These are phyloP conservation scores for Emergomyces orientalis DNA, from an alignment of 2,329 filamentous ascomycete genomes.

Conservation along the genomic window DNA sequence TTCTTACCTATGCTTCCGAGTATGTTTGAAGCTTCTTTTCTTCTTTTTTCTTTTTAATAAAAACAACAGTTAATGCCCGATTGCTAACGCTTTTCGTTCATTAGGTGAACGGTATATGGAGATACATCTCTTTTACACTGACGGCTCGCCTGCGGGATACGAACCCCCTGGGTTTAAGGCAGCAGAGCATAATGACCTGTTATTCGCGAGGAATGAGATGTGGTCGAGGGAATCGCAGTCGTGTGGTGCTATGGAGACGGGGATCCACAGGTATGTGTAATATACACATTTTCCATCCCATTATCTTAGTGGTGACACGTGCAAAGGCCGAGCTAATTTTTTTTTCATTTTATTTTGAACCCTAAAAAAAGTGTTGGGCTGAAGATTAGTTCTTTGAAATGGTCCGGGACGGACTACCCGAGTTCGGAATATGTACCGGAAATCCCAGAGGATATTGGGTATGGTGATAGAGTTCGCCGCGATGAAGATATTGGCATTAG, in stretches of 20 bases:
- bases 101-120: constrained; percentile 34
- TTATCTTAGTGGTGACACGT: not conserved
- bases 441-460: constrained; percentile 26
- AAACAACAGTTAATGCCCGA: not conserved
- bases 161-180: constrained; percentile 35
- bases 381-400: constrained; percentile 28
- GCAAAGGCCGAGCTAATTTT: constrained; percentile 11
- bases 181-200: constrained; percentile 22
- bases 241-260: constrained; percentile 28
- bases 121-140: constrained; percentile 38
- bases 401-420: constrained; percentile 20
- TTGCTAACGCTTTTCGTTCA: constrained; percentile 7
- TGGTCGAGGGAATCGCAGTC: constrained; percentile 31
- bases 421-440: constrained; percentile 20
- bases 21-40: constrained; percentile 17
- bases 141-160: constrained; percentile 32
- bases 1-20: constrained; percentile 37
- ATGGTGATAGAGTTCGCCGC: constrained; percentile 20
- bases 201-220: constrained; percentile 30
- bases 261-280: constrained; percentile 32
- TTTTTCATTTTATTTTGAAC: too few relatives aligned
- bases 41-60: too few relatives aligned
- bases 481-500: constrained; percentile 23
- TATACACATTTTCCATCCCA: not conserved
- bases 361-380: constrained; percentile 28